These are phyloP conservation scores for Curvularia lunata DNA, from an alignment of 2,329 filamentous ascomycete genomes.

Conservation along the genomic window DNA sequence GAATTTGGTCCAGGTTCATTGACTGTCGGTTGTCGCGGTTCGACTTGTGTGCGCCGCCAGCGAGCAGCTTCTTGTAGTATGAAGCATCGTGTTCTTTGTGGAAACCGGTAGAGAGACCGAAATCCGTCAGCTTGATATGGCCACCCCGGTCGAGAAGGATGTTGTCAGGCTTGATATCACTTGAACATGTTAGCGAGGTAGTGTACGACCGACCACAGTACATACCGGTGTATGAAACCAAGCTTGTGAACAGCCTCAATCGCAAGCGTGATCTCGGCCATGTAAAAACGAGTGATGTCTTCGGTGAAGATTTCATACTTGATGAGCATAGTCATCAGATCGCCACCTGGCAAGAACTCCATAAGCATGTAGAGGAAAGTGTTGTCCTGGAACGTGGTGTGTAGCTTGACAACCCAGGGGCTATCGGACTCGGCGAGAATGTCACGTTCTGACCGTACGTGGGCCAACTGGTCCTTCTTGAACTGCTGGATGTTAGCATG, in stretches of 20 bases:
- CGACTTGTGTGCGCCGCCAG: conserved; percentile 63
- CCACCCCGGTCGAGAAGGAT: conserved; percentile 94
- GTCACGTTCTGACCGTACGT: conserved; percentile 96
- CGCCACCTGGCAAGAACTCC: conserved; percentile 97
- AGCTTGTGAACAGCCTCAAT: conserved; percentile 98
- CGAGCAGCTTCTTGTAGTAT: conserved; percentile 96
- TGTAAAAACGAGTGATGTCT: conserved; percentile 98
- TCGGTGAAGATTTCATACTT: conserved; percentile 99
- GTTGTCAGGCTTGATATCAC: conserved; percentile 99
- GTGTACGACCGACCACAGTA: neutral
- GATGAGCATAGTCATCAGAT: conserved; percentile 99
- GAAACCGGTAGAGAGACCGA: conserved; percentile 96
- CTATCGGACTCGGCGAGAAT: conserved; percentile 99
- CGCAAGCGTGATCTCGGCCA: conserved; percentile 97
- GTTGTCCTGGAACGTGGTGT: conserved; percentile 95
- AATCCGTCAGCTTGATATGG: conserved; percentile 98
- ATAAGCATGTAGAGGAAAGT: conserved; percentile 99
- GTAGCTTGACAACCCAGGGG: conserved; percentile 98
- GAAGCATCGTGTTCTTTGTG: conserved; percentile 97
- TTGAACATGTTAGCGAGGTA: conserved; percentile 51
- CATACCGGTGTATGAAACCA: conserved; percentile 96
- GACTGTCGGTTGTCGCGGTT: conserved; percentile 77
- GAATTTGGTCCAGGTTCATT: conserved; percentile 96
- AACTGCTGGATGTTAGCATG: conserved; percentile 60
- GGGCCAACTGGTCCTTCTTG: conserved; percentile 97